Evolutionary conservation across 495 filamentous ascomycete genomes (phyloP).

Genomic region (Neurospora hispaniola): DNA sequence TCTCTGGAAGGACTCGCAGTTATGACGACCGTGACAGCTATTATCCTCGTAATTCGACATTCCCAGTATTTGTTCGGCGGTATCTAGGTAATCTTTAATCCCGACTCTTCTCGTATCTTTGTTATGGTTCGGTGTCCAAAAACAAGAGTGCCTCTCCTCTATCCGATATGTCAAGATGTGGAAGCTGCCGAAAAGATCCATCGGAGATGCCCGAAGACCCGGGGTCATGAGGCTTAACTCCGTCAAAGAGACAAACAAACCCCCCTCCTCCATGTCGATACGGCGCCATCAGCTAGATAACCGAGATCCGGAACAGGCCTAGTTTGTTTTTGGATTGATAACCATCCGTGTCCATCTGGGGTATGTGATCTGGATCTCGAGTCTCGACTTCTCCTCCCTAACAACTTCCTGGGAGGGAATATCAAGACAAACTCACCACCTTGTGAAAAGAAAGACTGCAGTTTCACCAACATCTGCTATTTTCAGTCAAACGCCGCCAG

Average conservation of each 20-base stretch:
- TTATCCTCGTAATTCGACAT: too few species aligned
- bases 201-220: not conserved
- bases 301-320: not conserved
- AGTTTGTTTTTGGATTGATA: not conserved
- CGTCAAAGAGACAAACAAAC: not conserved
- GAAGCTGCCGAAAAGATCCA: not conserved
- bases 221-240: not conserved
- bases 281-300: not conserved
- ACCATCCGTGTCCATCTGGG: not conserved
- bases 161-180: not conserved
- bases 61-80: too few species aligned
- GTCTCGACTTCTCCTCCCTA: not conserved
- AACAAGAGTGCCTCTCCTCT: too few species aligned
- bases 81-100: too few species aligned
- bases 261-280: not conserved
- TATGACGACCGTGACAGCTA: too few species aligned
- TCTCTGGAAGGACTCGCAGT: not conserved
- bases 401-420: not conserved
- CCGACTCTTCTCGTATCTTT: too few species aligned
- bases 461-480: not conserved
- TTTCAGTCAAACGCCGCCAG: not conserved
- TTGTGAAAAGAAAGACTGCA: not conserved
- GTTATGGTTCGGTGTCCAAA: too few species aligned
- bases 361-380: not conserved
- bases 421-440: not conserved